Evolutionary conservation across 768 basidiomycete genomes (phyloP), one percentile per base, ranked within the genome.

Genomic region (Suillus placidus): DNA sequence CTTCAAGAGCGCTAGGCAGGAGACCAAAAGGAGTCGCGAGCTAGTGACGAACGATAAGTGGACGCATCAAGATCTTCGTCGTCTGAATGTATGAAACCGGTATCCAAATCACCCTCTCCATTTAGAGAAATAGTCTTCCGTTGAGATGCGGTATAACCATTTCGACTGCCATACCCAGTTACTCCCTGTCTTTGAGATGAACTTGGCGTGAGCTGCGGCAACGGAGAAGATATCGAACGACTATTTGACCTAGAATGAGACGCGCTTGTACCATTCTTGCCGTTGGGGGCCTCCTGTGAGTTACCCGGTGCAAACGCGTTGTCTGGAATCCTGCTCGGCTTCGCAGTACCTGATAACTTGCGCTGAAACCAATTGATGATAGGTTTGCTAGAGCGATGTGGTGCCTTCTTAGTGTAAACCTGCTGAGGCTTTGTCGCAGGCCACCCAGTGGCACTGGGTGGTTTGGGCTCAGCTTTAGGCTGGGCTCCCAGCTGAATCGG

Each of bases 351-450:
- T 42, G 88, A 89, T 16, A 95, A 82, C 76, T 95, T 95, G 68
- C 92, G 87, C 72, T 94, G 93, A 66, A 95, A 88, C 93, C 93
- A 95, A 70, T 92, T 91, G 71, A 95, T 88, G 70, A 95, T 90
- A 10, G 93, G 93, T 74, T 93, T 92, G 76, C 92, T 90, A 20
- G 90, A 87, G 45, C 89, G 87, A 57, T 87, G 85, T 63, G 88
- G 78, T 8, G 85, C 73, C 74, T 90, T 91, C 80, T 92, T 91
- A 64, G 81, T 77, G 55, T 76, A 73, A 57, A 71, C 56, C 67
- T 84, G 84, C 72, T 72, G 68, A 65, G 67, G 73, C 66, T 69
- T 74, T 57, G 66, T 66, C 52, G 67, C 66, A 42, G 61, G 65
- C 69, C 66, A 69, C 65, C 63, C 72, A 65, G 66, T 69, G 64